Percentiles rank a stretch among this genome's conserved stretches.
Evolutionary conservation across 768 basidiomycete species (phyloP).

Genomic region (Suillus variegatus): DNA sequence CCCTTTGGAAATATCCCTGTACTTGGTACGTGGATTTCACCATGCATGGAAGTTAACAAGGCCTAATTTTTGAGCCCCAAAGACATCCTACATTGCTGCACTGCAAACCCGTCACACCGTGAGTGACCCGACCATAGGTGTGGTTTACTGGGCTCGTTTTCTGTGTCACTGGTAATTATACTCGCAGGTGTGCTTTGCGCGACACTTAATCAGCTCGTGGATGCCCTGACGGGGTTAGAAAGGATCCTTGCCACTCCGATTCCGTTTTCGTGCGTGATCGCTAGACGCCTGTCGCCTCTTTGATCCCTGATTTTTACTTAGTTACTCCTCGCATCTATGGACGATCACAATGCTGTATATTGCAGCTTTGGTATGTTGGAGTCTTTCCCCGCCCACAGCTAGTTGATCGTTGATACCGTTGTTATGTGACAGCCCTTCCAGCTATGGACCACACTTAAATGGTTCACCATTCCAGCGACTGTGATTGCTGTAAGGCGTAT

Average conservation of each 20-base stretch:
- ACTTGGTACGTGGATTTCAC: slow-evolving; percentile 46
- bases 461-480: slow-evolving; percentile 67
- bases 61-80: neutral
- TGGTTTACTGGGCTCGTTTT: slow-evolving; percentile 20
- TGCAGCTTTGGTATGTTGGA: slow-evolving; percentile 51
- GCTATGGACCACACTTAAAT: slow-evolving; percentile 52
- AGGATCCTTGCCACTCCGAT: slow-evolving; percentile 75
- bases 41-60: neutral
- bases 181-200: slow-evolving; percentile 45
- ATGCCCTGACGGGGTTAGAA: slow-evolving; percentile 68
- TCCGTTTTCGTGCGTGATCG: slow-evolving; percentile 56
- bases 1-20: slow-evolving; percentile 69
- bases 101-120: slow-evolving; percentile 47
- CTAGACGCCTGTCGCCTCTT: neutral
- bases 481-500: slow-evolving; percentile 43
- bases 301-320: slow-evolving; percentile 22
- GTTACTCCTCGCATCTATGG: slow-evolving; percentile 72
- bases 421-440: slow-evolving; percentile 56
- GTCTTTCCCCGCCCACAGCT: neutral
- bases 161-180: neutral
- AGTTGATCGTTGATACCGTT: neutral
- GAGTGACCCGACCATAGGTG: slow-evolving; percentile 64
- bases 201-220: slow-evolving; percentile 56
- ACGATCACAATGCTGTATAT: slow-evolving; percentile 60
- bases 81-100: slow-evolving; percentile 69